phyloP scores from a whole-genome alignment of 169 alveolate species.

The Ichthyophthirius multifiliis region DNA sequence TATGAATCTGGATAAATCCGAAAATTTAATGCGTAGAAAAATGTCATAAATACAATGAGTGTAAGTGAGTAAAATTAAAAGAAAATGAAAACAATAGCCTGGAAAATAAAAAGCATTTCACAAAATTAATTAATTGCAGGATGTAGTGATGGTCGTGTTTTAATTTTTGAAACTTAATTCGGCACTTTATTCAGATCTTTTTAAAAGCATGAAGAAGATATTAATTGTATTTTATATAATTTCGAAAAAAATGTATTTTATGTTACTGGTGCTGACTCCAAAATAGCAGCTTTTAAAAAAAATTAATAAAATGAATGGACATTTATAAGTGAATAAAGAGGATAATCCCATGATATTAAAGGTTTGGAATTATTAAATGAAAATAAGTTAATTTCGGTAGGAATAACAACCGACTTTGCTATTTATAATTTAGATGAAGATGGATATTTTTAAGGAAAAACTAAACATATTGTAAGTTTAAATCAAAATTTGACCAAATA shows the following conservation, averaged over 20 bases:
- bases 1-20: not conserved
- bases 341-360: slow-evolving; percentile 9
- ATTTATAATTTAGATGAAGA: not conserved
- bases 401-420: slow-evolving; percentile 3
- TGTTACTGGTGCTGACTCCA: slow-evolving; percentile 7
- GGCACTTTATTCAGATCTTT: slow-evolving; percentile 9
- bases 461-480: not conserved
- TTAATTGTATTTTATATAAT: not conserved
- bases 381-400: slow-evolving; percentile 1
- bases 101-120: not conserved
- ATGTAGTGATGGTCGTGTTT: not conserved
- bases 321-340: not conserved
- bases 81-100: not conserved
- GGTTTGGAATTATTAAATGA: not conserved
- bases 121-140: slow-evolving; percentile 1
- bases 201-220: slow-evolving; percentile 17
- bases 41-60: not conserved
- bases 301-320: not conserved
- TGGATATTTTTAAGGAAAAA: not conserved
- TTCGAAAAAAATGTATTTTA: not conserved
- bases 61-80: not conserved
- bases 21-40: not conserved
- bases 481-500: not conserved
- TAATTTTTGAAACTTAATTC: slow-evolving; percentile 7
- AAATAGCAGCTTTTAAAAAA: not conserved